Conservation (phyloP, 306 rosid species). For the Astragalus membranaceus region DNA sequence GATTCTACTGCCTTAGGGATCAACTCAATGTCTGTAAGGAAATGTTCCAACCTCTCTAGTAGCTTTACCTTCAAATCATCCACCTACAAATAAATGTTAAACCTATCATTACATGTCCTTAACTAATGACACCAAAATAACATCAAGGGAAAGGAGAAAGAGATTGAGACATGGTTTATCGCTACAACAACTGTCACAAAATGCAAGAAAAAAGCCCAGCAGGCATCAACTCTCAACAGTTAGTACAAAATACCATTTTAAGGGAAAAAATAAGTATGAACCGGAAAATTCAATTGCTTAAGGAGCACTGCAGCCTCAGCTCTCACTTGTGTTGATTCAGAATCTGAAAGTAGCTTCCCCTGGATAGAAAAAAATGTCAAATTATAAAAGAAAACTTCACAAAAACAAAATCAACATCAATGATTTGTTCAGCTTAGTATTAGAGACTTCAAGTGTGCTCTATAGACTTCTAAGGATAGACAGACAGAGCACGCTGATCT, state of each 20-base stretch:
- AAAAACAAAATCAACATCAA: not conserved
- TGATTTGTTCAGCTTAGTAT: slow-evolving; percentile 1
- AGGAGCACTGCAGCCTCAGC: slow-evolving; percentile 96
- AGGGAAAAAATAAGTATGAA: slow-evolving; percentile 26
- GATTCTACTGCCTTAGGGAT: slow-evolving; percentile 42
- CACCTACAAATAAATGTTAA: slow-evolving; percentile 44
- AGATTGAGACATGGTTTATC: not conserved
- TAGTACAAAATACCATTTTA: not conserved
- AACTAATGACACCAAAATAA: not conserved
- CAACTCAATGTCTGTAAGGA: slow-evolving; percentile 49
- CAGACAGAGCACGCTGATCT: not conserved
- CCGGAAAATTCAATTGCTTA: slow-evolving; percentile 76
- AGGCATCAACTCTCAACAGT: not conserved
- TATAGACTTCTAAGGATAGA: too few relatives aligned
- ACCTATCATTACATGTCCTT: slow-evolving; percentile 16
- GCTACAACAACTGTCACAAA: too few relatives aligned
- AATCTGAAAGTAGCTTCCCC: slow-evolving; percentile 80
- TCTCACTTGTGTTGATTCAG: slow-evolving; percentile 78
- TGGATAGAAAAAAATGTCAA: slow-evolving; percentile 22
- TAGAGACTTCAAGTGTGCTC: not conserved
- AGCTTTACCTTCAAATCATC: slow-evolving; percentile 65
- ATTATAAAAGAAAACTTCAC: slow-evolving; percentile 12
- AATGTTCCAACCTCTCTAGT: slow-evolving; percentile 71
- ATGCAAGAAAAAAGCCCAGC: too few relatives aligned
- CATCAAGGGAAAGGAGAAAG: not conserved